These are phyloP conservation scores for Trifolium dubium DNA, from an alignment of 306 rosid genomes.

Conservation along the genomic window DNA sequence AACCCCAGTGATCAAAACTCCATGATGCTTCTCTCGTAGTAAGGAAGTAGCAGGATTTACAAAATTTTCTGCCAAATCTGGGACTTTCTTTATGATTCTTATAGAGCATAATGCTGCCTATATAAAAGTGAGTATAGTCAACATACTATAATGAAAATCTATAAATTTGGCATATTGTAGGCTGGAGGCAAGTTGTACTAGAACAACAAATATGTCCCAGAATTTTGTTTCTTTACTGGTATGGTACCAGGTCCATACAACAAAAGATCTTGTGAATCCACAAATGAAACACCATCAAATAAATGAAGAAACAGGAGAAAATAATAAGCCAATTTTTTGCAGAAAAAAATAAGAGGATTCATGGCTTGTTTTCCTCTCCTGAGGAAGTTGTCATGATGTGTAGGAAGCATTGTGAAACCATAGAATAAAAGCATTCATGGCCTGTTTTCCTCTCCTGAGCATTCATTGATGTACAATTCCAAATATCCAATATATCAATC, in stretches of 20 bases:
- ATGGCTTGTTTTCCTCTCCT: no score
- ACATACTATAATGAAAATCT: conserved; percentile 25
- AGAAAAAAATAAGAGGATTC: background rate
- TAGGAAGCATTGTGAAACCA: conserved; percentile 19
- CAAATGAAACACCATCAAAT: conserved; percentile 6
- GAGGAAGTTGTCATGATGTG: conserved; percentile 1
- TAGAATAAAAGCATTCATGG: conserved; percentile 30
- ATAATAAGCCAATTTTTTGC: conserved; percentile 28
- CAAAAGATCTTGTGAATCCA: conserved; percentile 3
- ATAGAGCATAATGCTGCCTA: conserved; percentile 96
- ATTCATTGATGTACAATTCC: conserved; percentile 7
- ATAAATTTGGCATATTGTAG: background rate
- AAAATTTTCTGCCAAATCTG: conserved; percentile 96
- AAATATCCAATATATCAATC: conserved; percentile 26
- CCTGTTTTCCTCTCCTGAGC: conserved; percentile 28
- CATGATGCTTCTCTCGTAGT: conserved; percentile 96
- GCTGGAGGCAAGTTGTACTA: background rate
- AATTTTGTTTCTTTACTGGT: conserved; percentile 25
- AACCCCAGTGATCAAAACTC: conserved; percentile 94
- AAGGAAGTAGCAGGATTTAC: conserved; percentile 85
- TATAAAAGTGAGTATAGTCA: conserved; percentile 50
- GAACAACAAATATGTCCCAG: conserved; percentile 17
- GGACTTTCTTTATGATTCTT: conserved; percentile 97
- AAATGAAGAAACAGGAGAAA: conserved; percentile 36
- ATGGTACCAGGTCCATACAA: conserved; percentile 17